Percentiles rank a stretch among this genome's conserved stretches.
Evolutionary conservation across 148 eudicot genomes (phyloP).

Genomic region (Vaccinium vitisidaea): DNA sequence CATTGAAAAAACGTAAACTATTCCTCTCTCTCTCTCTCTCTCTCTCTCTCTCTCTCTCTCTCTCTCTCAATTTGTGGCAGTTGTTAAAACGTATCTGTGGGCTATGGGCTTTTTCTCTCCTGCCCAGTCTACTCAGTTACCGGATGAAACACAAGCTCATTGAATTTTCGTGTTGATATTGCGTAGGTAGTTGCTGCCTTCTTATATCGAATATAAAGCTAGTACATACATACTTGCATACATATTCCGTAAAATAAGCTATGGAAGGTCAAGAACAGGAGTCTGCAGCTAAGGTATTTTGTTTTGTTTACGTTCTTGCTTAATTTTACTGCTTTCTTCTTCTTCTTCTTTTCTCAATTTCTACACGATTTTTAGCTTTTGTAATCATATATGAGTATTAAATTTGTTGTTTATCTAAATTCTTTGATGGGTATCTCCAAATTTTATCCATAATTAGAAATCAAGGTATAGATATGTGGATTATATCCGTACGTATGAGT

Average conservation of each 20-base stretch:
- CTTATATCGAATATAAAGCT: background rate
- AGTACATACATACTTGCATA: background rate
- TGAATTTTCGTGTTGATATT: background rate
- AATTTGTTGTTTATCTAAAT: slow-evolving; percentile 1
- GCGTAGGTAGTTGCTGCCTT: background rate
- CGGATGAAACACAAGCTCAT: background rate
- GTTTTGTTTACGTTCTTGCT: slow-evolving; percentile 7
- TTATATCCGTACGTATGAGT: background rate
- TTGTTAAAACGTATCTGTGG: background rate
- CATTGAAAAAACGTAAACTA: background rate
- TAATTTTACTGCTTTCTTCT: background rate
- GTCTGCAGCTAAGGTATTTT: slow-evolving; percentile 19
- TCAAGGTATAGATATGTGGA: background rate
- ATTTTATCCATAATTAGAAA: background rate
- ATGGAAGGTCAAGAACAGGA: slow-evolving; percentile 26
- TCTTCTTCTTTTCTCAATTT: background rate
- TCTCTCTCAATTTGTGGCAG: background rate
- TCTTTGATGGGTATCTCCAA: slow-evolving; percentile 9
- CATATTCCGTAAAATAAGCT: background rate
- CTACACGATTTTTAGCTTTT: background rate
- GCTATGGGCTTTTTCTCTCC: background rate
- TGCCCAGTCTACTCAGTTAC: background rate
- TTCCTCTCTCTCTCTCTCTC: slow-evolving; percentile 11
- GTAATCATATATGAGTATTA: background rate
- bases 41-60: slow-evolving; percentile 14